Evolutionary conservation across 306 rosid species (phyloP).

Genomic region (Sphenostylis stenocarpa): DNA sequence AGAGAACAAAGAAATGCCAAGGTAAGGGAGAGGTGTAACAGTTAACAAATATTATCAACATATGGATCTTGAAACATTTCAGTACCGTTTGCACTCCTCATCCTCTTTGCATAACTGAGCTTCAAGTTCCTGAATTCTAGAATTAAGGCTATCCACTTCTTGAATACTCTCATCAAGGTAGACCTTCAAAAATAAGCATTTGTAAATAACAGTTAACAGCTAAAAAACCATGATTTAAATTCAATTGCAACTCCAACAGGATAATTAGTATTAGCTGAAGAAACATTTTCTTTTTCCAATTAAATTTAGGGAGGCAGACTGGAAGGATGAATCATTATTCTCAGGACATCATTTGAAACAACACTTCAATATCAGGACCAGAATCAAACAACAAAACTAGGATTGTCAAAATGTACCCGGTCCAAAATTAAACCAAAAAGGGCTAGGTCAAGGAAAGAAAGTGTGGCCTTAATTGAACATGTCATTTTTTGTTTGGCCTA

Average conservation of each 20-base stretch:
- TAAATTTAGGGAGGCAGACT: slow-evolving; percentile 2
- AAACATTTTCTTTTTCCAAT: slow-evolving; percentile 3
- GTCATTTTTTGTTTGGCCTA: too few species aligned
- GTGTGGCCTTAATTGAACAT: too few species aligned
- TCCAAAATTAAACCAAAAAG: too few species aligned
- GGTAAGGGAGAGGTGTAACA: slow-evolving; percentile 10
- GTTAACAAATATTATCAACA: slow-evolving; percentile 17
- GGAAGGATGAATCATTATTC: slow-evolving; percentile 28
- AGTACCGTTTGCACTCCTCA: slow-evolving; percentile 77
- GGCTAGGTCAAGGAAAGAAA: too few species aligned
- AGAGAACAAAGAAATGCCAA: slow-evolving; percentile 28
- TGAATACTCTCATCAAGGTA: slow-evolving; percentile 69
- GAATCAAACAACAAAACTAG: not conserved
- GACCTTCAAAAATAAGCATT: slow-evolving; percentile 49
- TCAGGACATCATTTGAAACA: slow-evolving; percentile 6
- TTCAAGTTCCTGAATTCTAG: slow-evolving; percentile 88
- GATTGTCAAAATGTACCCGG: too few species aligned
- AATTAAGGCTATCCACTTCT: slow-evolving; percentile 82
- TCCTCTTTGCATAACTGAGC: slow-evolving; percentile 70
- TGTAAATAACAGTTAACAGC: not conserved
- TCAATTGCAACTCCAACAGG: not conserved
- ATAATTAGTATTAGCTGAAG: slow-evolving; percentile 11
- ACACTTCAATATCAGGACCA: slow-evolving; percentile 1
- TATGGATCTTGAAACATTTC: not conserved
- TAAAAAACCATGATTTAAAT: slow-evolving; percentile 18